Conservation (phyloP, 768 basidiomycete species). For the Boletus insuetus region DNA sequence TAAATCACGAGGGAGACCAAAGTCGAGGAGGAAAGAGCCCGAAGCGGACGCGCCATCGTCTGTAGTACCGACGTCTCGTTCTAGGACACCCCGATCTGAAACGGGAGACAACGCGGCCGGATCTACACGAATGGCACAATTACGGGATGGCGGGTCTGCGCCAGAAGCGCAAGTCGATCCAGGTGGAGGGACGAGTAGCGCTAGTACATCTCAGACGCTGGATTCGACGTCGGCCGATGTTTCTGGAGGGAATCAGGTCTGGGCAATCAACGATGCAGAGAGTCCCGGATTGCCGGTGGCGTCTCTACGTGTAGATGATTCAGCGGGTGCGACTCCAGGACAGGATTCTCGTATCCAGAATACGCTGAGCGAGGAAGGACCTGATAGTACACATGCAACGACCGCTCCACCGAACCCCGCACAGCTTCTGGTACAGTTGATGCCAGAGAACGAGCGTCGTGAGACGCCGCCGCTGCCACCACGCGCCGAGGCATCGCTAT, state of each 20-base stretch:
- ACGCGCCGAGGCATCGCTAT: conserved; percentile 8
- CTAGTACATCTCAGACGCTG: not conserved
- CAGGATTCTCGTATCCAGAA: conserved; percentile 8
- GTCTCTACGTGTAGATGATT: conserved; percentile 1
- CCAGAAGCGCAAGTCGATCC: conserved; percentile 21
- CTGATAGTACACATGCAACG: not conserved
- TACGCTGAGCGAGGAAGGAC: not conserved
- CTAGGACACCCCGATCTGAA: conserved; percentile 18
- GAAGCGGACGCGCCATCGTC: conserved; percentile 6
- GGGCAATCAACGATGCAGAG: not conserved
- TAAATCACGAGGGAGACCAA: conserved; percentile 10
- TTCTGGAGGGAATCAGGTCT: not conserved
- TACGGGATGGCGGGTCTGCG: not conserved
- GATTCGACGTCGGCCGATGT: conserved; percentile 9
- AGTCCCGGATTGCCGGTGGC: not conserved
- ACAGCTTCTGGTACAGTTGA: not conserved
- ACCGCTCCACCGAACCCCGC: not conserved
- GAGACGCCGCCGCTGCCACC: conserved; percentile 6
- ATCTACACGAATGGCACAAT: not conserved
- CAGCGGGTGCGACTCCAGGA: conserved; percentile 16
- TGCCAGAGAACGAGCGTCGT: not conserved
- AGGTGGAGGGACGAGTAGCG: conserved; percentile 11
- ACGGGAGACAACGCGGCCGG: not conserved
- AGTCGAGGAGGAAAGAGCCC: conserved; percentile 3
- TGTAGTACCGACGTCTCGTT: conserved; percentile 7